Conservation (phyloP, 179 eudicot species). For the Beta lomatogona region DNA sequence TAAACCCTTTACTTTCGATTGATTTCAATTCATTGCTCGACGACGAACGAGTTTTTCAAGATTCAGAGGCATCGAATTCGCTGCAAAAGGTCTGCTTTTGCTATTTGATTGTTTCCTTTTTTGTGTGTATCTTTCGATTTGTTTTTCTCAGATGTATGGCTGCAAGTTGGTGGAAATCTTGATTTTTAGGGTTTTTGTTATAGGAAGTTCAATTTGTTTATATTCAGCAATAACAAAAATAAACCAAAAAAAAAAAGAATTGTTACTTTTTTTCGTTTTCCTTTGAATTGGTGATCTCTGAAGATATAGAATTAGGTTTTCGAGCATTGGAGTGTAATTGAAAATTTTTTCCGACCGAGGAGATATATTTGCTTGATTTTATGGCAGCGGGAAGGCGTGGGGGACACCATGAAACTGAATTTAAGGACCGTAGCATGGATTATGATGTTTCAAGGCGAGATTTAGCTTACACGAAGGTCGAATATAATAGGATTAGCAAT, state of each 20-base stretch:
- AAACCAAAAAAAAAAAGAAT: not conserved
- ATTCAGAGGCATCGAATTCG: constrained; percentile 12
- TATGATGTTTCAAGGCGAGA: constrained; percentile 45
- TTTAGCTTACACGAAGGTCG: constrained; percentile 40
- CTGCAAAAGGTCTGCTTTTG: constrained; percentile 24
- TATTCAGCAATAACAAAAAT: not conserved
- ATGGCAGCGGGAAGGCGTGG: constrained; percentile 78
- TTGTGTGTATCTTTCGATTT: constrained; percentile 1
- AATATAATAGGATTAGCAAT: constrained; percentile 44
- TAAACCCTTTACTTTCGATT: not conserved
- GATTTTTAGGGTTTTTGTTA: constrained; percentile 11
- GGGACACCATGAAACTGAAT: constrained; percentile 48
- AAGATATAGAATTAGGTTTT: constrained; percentile 28
- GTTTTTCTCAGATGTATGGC: constrained; percentile 13
- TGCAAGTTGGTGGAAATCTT: constrained; percentile 4
- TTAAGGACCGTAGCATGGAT: constrained; percentile 49
- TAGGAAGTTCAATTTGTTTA: constrained; percentile 6
- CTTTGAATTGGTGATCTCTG: constrained; percentile 5
- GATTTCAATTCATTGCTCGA: not conserved
- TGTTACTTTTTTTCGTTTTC: not conserved
- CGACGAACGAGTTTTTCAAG: not conserved
- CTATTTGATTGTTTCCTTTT: not conserved
- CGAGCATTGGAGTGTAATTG: not conserved
- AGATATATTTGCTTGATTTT: constrained; percentile 5
- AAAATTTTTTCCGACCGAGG: constrained; percentile 6